These are phyloP conservation scores for Phellopilus nigrolimitatus DNA, from an alignment of 1,284 basidiomycete species.

Conservation along the genomic window DNA sequence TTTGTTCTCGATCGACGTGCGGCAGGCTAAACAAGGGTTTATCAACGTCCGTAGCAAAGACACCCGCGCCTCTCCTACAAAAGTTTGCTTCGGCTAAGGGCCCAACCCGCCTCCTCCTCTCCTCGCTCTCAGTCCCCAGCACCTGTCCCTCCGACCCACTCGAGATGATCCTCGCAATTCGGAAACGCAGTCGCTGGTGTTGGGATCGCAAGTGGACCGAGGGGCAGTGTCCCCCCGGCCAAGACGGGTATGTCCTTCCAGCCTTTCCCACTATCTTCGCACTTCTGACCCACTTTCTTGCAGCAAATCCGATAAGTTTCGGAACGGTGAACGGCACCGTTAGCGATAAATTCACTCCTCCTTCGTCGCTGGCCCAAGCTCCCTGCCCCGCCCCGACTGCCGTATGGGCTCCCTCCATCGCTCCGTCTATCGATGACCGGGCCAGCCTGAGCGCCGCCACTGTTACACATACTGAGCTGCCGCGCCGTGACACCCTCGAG, in stretches of 20 bases:
- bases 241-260: too few species aligned
- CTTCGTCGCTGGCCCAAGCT: constrained; percentile 64
- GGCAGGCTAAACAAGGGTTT: constrained; percentile 83
- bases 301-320: constrained; percentile 69
- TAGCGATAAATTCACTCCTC: constrained; percentile 46
- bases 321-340: constrained; percentile 60
- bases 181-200: constrained; percentile 69
- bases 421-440: constrained; percentile 11
- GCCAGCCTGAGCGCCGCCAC: not conserved
- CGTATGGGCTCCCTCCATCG: too few species aligned
- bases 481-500: constrained; percentile 13
- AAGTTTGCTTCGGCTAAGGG: constrained; percentile 82
- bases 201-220: constrained; percentile 50
- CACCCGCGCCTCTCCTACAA: constrained; percentile 61
- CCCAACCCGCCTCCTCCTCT: constrained; percentile 54
- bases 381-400: constrained; percentile 33
- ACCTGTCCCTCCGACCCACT: constrained; percentile 48
- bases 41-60: constrained; percentile 64
- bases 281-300: not conserved
- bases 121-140: constrained; percentile 75
- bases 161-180: constrained; percentile 65
- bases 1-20: constrained; percentile 15
- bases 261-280: constrained; percentile 7
- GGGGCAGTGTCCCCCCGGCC: too few species aligned
- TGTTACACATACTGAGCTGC: constrained; percentile 10